phyloP scores from a whole-genome alignment of 1,139 yeast genomes.

The Starmera stellimalicola region DNA sequence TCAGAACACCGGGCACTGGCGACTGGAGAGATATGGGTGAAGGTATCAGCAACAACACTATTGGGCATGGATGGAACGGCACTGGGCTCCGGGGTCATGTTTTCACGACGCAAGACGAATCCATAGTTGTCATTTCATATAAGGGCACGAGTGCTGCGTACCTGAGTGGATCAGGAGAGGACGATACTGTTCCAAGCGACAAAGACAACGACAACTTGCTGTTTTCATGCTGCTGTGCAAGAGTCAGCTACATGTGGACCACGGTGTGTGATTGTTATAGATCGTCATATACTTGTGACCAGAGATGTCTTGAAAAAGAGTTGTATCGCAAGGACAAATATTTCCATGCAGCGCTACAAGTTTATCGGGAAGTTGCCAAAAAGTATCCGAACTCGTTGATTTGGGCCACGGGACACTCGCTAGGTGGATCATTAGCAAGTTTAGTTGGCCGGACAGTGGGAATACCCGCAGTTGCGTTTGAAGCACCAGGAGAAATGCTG shows the following conservation, averaged over 20 bases:
- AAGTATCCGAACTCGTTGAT: conserved; percentile 65
- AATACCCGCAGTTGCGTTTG: conserved; percentile 79
- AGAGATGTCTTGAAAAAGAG: conserved; percentile 75
- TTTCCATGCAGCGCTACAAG: conserved; percentile 70
- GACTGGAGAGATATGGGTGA: conserved; percentile 87
- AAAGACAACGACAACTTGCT: conserved; percentile 79
- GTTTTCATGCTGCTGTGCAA: conserved; percentile 94
- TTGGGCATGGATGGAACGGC: conserved; percentile 75
- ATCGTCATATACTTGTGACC: conserved; percentile 81
- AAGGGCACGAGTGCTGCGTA: conserved; percentile 94
- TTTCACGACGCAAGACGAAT: conserved; percentile 56
- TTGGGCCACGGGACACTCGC: conserved; percentile 94
- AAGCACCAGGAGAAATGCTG: conserved; percentile 87
- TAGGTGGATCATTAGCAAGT: conserved; percentile 85
- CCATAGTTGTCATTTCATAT: conserved; percentile 68
- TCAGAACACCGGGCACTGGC: conserved; percentile 61
- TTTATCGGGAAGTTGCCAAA: conserved; percentile 61
- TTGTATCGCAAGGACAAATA: conserved; percentile 68
- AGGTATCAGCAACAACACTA: conserved; percentile 26
- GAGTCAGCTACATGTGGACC: conserved; percentile 86
- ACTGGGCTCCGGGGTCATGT: conserved; percentile 88
- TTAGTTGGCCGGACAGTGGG: conserved; percentile 86
- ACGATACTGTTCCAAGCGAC: conserved; percentile 73
- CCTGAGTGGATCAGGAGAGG: conserved; percentile 57
- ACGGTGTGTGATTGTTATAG: conserved; percentile 94